phyloP scores from a whole-genome alignment of 495 filamentous ascomycete genomes.

The Patellaria atrata region DNA sequence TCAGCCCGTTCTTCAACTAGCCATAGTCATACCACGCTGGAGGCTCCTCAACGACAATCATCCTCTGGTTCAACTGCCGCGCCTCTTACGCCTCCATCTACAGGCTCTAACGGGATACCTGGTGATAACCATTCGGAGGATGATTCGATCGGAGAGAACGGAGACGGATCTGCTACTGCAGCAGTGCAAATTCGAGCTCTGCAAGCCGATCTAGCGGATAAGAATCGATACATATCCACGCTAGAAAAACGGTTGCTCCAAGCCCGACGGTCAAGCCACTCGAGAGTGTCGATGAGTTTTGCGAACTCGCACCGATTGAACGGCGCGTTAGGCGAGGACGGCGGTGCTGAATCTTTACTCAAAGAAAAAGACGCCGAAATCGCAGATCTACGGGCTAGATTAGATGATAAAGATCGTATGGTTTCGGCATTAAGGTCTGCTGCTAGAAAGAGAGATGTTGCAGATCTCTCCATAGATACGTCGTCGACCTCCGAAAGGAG shows the following conservation, averaged over 20 bases:
- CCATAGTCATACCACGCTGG: constrained; percentile 13
- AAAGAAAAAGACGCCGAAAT: constrained; percentile 93
- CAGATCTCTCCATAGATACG: constrained; percentile 42
- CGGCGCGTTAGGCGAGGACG: constrained; percentile 49
- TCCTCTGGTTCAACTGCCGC: constrained; percentile 2
- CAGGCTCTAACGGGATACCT: neutral
- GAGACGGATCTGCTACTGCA: constrained; percentile 71
- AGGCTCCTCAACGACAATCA: constrained; percentile 10
- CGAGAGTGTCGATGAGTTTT: constrained; percentile 61
- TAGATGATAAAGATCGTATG: constrained; percentile 97
- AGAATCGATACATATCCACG: constrained; percentile 90
- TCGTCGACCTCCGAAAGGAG: constrained; percentile 25
- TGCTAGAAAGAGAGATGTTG: constrained; percentile 70
- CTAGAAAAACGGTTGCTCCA: constrained; percentile 85
- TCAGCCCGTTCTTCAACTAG: constrained; percentile 53
- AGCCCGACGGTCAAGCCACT: constrained; percentile 80
- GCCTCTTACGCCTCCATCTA: constrained; percentile 1
- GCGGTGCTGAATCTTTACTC: constrained; percentile 49
- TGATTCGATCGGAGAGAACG: constrained; percentile 61
- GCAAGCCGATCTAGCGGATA: constrained; percentile 85
- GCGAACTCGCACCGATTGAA: constrained; percentile 25
- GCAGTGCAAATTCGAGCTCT: constrained; percentile 71
- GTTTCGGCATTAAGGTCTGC: constrained; percentile 74
- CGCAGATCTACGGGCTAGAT: constrained; percentile 67
- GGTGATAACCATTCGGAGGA: constrained; percentile 34